Conservation (phyloP, 768 basidiomycete genomes). For the Termitomyces titanicus region DNA sequence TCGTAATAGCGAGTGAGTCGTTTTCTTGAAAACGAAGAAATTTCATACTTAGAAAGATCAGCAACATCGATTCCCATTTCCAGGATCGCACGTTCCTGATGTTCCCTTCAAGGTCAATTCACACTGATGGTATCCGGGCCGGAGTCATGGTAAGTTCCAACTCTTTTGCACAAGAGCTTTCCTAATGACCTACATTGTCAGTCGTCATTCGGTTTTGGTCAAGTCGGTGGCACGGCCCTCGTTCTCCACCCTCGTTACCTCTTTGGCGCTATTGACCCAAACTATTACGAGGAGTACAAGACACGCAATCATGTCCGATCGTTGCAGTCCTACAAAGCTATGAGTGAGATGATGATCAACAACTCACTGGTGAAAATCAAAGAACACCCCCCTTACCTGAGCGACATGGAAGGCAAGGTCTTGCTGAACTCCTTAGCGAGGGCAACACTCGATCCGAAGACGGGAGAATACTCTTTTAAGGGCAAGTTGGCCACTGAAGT, state of each 20-base stretch:
- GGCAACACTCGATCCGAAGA: constrained; percentile 77
- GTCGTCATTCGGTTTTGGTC: constrained; percentile 98
- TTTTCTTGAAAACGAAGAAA: background rate
- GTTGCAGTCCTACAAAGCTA: constrained; percentile 77
- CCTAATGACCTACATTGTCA: constrained; percentile 25
- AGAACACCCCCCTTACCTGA: constrained; percentile 83
- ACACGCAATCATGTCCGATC: constrained; percentile 62
- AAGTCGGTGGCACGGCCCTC: constrained; percentile 92
- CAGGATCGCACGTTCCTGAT: constrained; percentile 85
- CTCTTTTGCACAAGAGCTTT: background rate
- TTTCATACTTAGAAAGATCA: constrained; percentile 23
- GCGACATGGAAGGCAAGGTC: constrained; percentile 82
- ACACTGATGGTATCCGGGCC: constrained; percentile 88
- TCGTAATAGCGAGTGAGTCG: constrained; percentile 88
- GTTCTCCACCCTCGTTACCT: constrained; percentile 90
- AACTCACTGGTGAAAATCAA: constrained; percentile 94
- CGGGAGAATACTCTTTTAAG: constrained; percentile 80
- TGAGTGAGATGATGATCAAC: constrained; percentile 95
- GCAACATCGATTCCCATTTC: constrained; percentile 93
- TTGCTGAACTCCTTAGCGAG: constrained; percentile 92
- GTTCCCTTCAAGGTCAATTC: constrained; percentile 96
- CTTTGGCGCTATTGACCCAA: constrained; percentile 77
- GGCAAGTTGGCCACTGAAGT: constrained; percentile 52
- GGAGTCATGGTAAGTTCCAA: constrained; percentile 69
- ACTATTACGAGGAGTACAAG: constrained; percentile 77